Conservation (phyloP, 176 grass and related monocot genomes). For the Hordeum marinum region DNA sequence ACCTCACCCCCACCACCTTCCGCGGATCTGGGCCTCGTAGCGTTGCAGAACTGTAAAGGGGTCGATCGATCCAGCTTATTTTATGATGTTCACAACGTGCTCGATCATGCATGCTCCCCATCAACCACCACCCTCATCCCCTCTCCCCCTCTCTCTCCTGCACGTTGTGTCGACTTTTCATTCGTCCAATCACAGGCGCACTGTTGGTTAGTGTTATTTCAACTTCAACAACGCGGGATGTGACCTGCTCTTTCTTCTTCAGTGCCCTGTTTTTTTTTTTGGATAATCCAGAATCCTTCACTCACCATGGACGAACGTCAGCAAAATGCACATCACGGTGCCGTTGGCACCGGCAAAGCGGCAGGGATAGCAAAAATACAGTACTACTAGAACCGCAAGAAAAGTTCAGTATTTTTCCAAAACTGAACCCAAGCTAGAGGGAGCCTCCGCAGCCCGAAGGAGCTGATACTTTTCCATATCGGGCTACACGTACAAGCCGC, state of each 20-base stretch:
- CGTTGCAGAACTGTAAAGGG: neutral
- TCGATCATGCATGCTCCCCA: neutral
- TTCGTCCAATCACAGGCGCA: neutral
- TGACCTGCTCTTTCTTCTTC: neutral
- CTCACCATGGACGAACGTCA: neutral
- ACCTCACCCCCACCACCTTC: slow-evolving; percentile 23
- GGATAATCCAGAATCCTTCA: neutral
- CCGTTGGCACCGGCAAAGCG: neutral
- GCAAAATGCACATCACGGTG: neutral
- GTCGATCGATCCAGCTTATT: slow-evolving; percentile 1
- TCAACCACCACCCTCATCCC: neutral
- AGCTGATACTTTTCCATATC: slow-evolving; percentile 1
- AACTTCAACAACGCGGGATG: neutral
- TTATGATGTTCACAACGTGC: slow-evolving; percentile 15
- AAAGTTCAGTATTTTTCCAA: neutral
- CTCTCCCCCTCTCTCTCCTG: neutral
- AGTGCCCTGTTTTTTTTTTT: neutral
- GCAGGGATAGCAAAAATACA: neutral
- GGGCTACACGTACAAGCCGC: neutral
- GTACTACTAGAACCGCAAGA: neutral
- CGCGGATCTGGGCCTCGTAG: slow-evolving; percentile 28
- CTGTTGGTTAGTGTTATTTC: neutral
- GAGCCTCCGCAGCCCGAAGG: no score
- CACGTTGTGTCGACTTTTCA: neutral
- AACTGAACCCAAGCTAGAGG: neutral